Evolutionary conservation across 345 rosid genomes (phyloP).

Genomic region (Corymbia maculata): DNA sequence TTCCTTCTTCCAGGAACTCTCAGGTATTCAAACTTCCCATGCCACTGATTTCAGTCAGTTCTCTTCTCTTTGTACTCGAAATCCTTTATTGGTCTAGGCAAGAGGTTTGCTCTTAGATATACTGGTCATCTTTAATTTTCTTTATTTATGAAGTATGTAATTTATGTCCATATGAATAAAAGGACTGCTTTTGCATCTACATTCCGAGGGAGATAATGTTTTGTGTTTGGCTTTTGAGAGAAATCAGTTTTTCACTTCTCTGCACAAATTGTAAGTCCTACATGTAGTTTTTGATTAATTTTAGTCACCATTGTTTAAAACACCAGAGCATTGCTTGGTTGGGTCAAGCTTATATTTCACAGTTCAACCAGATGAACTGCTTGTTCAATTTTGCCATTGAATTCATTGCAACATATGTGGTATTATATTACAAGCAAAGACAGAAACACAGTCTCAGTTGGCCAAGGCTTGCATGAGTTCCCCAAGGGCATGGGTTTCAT

Average conservation of each 20-base stretch:
- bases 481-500: neutral
- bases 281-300: neutral
- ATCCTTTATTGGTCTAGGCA: neutral
- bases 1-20: conserved; percentile 22
- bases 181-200: neutral
- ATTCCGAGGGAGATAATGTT: neutral
- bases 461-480: neutral
- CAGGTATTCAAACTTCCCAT: conserved; percentile 10
- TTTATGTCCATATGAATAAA: neutral
- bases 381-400: neutral
- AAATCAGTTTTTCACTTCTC: neutral
- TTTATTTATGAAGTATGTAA: neutral
- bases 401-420: neutral
- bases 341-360: neutral
- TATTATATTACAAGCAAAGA: neutral
- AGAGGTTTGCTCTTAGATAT: neutral
- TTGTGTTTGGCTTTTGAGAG: neutral
- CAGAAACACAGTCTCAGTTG: neutral
- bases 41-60: neutral
- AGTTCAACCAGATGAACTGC: neutral
- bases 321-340: neutral
- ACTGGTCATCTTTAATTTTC: neutral
- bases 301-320: neutral
- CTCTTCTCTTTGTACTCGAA: neutral
- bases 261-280: neutral